Evolutionary conservation across 495 filamentous ascomycete species (phyloP), one percentile per base, ranked within the genome.

Genomic region (Annulohypoxylon nitens): DNA sequence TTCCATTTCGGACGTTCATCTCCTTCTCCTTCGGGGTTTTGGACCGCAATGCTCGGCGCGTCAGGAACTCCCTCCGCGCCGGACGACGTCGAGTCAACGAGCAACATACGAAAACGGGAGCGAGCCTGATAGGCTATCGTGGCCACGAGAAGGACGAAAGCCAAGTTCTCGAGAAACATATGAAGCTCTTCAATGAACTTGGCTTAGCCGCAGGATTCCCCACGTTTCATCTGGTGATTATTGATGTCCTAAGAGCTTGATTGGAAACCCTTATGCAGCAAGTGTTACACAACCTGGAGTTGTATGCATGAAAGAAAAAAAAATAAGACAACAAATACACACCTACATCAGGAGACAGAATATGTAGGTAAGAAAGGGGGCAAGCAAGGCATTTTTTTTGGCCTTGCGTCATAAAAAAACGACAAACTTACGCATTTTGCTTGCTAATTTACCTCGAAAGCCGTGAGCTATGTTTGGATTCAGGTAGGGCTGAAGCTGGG

Each of bases 191-290:
- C 12, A 51, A 23, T 45, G 39, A 67, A 51, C 51, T 55, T 59
- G 30, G 11, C 54, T 70, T 50, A 74, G 71, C 62, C 51, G 72
- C 53, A 62, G 47, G 63, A 60, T 70, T 70, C 67, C 67, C 72
- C 72, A 70, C 72, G 63, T 70, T 64, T 55, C 14, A 25, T 61
- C 54, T 36, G 41, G 2, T 30, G 30, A 30, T 30, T 51, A 55
- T 23, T 16, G 55, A 64, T 36, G 33, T 9, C 33, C 36, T 33
- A 9, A 23, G 30, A 53, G 67, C 48, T 60, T 67, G 71, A 75
- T 75, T 75, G 67, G 72, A 47, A 75, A 59, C 18, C 7, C 4
- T 34, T 18, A 30, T 69, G 63, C 58, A 66, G 51, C 18, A 41
- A 11, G 30, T 50, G 67, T 64, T n/a, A 60, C 63, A 70, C 62